Conservation (phyloP, 192 early-diverging fungal genomes). For the Dimargaris cristalligena region DNA sequence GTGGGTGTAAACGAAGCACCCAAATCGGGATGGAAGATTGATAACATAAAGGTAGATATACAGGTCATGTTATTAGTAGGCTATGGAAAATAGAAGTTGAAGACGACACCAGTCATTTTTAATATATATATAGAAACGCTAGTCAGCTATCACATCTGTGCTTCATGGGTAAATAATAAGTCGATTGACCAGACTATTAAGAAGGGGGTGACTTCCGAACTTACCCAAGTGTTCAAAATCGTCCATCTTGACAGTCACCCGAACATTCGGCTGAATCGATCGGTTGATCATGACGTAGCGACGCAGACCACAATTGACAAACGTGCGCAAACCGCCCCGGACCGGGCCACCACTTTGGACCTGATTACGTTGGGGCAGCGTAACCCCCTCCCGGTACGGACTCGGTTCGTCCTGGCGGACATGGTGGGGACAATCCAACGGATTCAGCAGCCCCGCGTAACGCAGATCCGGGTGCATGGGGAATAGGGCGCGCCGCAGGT, state of each 20-base stretch:
- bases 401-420: conserved; percentile 38
- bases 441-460: conserved; percentile 44
- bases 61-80: no score
- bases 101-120: no score
- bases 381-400: conserved; percentile 42
- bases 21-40: no score
- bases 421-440: conserved; percentile 50
- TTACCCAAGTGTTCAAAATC: conserved; percentile 9
- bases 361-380: conserved; percentile 20
- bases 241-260: conserved; percentile 40
- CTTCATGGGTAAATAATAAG: no score
- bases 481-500: conserved; percentile 45
- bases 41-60: no score
- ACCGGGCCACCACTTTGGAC: no score
- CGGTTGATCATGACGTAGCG: conserved; percentile 32
- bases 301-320: conserved; percentile 33
- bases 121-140: no score
- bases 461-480: conserved; percentile 46
- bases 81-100: no score
- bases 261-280: conserved; percentile 31
- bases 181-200: no score
- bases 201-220: no score
- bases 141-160: no score
- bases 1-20: no score
- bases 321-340: conserved; percentile 16